phyloP scores from a whole-genome alignment of 257 asterid genomes.

The Primulina tabacum region DNA sequence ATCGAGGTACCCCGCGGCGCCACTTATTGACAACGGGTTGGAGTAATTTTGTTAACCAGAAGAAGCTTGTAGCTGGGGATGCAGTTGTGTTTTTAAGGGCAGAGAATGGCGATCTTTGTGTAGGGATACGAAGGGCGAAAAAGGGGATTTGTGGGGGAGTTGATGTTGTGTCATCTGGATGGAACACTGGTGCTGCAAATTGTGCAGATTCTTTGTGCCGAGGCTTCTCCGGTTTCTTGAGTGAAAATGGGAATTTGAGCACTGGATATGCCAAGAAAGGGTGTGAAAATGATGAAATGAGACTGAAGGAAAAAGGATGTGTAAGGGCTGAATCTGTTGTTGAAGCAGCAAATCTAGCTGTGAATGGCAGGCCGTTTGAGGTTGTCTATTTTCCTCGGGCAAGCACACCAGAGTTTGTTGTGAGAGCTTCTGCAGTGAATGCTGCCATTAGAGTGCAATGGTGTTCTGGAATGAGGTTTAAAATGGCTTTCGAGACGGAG shows the following conservation, averaged over 20 bases:
- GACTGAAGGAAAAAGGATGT: slow-evolving; percentile 38
- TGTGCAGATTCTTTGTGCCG: neutral
- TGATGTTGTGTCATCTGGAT: slow-evolving; percentile 49
- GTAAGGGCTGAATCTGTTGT: slow-evolving; percentile 48
- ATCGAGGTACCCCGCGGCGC: slow-evolving; percentile 75
- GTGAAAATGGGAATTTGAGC: neutral
- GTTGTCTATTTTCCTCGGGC: slow-evolving; percentile 67
- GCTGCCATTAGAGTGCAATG: slow-evolving; percentile 63
- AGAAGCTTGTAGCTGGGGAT: slow-evolving; percentile 82
- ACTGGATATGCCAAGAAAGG: slow-evolving; percentile 29
- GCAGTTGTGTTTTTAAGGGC: slow-evolving; percentile 70
- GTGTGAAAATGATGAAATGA: slow-evolving; percentile 24
- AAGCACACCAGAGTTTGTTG: slow-evolving; percentile 77
- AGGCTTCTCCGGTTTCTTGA: neutral
- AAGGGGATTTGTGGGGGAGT: slow-evolving; percentile 51
- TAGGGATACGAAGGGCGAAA: slow-evolving; percentile 73
- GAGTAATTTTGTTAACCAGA: slow-evolving; percentile 79
- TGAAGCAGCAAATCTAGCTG: slow-evolving; percentile 59
- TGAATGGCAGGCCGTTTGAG: slow-evolving; percentile 55
- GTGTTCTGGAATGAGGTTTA: slow-evolving; percentile 76
- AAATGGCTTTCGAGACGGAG: slow-evolving; percentile 85
- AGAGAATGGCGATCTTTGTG: slow-evolving; percentile 69
- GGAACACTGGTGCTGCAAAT: slow-evolving; percentile 46
- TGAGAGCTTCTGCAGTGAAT: slow-evolving; percentile 54
- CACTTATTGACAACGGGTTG: slow-evolving; percentile 79